These are phyloP conservation scores for Bassia scoparia DNA, from an alignment of 148 eudicot species.

Conservation along the genomic window DNA sequence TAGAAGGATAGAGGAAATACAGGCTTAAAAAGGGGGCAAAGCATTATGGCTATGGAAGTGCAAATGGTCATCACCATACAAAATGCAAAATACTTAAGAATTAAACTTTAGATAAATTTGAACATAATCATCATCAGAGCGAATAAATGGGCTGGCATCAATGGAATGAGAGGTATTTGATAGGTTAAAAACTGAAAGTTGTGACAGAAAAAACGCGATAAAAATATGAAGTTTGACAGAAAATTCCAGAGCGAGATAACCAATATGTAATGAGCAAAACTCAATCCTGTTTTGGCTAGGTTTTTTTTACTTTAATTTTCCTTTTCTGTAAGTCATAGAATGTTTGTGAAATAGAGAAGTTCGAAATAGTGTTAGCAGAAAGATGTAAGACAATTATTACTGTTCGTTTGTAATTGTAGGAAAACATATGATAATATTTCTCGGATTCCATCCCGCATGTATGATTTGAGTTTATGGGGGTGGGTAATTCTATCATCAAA, in stretches of 20 bases:
- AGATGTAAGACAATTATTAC: not conserved
- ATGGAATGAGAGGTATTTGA: not conserved
- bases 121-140: not conserved
- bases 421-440: not conserved
- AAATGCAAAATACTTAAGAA: slow-evolving; percentile 5
- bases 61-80: not conserved
- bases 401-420: slow-evolving; percentile 22
- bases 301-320: not conserved
- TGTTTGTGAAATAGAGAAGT: not conserved
- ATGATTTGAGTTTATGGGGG: no score
- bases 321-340: not conserved
- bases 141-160: slow-evolving; percentile 3
- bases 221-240: slow-evolving; percentile 15
- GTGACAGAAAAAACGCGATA: no score
- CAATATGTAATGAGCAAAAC: slow-evolving; percentile 9
- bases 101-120: not conserved
- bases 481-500: no score
- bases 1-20: slow-evolving; percentile 57
- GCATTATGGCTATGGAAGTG: slow-evolving; percentile 12
- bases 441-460: no score
- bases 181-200: no score
- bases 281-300: not conserved
- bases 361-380: no score
- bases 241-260: no score
- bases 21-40: slow-evolving; percentile 27